Base-by-base conservation (phyloP, 148 eudicot genomes). In the Diospyros kaki region DNA sequence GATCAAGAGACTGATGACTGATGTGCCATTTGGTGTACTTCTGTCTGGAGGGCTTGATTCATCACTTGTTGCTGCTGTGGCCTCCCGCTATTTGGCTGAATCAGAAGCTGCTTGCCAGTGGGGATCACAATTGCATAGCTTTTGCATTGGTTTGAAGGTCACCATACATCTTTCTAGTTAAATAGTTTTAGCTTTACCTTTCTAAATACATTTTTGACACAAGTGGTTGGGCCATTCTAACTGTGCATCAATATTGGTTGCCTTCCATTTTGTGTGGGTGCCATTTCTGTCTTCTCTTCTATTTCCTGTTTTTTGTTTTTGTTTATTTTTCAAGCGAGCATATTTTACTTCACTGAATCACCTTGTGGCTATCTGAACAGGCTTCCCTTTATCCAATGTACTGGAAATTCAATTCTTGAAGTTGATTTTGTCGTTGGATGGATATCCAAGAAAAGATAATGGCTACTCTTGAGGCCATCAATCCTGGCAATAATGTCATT, bases 21-120 rank as follows among this genome's bases (percentile, higher is more conserved):
- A 93, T 78, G 98, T 93, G 68, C 98, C 98, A 54, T 93, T 93
- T 79, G 98, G 98, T 81, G 98, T 93, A 53, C 98, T 93, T 80
- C 77, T 93, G 65, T 93, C 98, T 6, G 98, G 98, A 41, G 98
- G 98, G 68, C 84, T 93, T 28, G 98, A 93, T 83, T 93, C 98
- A 77, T 93, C 98, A 62, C 93, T 93, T 79, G 98, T 93, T 78
- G 98, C 98, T 76, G 89, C 98, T 72, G 98, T 93, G 68, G 94
- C 98, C 39, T 86, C 92, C 60, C 98, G 97, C 73, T 84, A 89
- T 78, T 73, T 93, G 84, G 83, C 76, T 41, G 91, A 87, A 77
- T 85, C 88, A 46, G 91, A 84, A 78, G 96, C 86, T 41, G 87
- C 89, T 43, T 82, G 84, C 75, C 98, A 91, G 70, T 93, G 98